Percentiles rank a stretch among this genome's conserved stretches.
Conservation (phyloP, 768 basidiomycete species). For the Amanita inopinata region DNA sequence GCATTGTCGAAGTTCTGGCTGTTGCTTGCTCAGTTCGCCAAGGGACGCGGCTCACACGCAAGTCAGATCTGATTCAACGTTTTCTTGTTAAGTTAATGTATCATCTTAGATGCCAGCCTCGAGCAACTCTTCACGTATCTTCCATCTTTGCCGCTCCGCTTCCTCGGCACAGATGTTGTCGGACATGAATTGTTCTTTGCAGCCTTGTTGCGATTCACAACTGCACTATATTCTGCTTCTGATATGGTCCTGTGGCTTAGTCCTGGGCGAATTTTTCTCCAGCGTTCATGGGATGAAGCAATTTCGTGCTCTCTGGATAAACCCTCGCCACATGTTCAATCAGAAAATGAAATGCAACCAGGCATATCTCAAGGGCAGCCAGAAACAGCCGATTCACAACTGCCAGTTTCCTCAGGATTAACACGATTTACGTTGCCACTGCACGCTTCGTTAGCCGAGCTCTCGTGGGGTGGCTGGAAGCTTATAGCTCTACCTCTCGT, state of each 20-base stretch:
- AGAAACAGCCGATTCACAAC: constrained; percentile 12
- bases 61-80: constrained; percentile 15
- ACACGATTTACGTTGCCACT: constrained; percentile 40
- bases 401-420: constrained; percentile 8
- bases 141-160: background rate
- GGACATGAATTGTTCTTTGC: constrained; percentile 22
- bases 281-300: constrained; percentile 32
- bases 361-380: background rate
- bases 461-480: constrained; percentile 75
- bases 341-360: background rate
- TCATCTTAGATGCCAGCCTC: background rate
- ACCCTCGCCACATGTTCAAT: background rate
- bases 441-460: constrained; percentile 50
- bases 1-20: constrained; percentile 46
- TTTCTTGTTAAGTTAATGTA: background rate
- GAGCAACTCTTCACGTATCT: constrained; percentile 3
- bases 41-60: constrained; percentile 60
- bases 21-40: constrained; percentile 56
- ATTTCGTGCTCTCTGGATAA: background rate
- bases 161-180: constrained; percentile 16
- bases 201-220: constrained; percentile 29
- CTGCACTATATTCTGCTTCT: constrained; percentile 29
- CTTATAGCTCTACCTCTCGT: constrained; percentile 51
- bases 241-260: constrained; percentile 43
- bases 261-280: constrained; percentile 47